Conservation (phyloP, 345 rosid genomes). For the Triadica sebifera region DNA sequence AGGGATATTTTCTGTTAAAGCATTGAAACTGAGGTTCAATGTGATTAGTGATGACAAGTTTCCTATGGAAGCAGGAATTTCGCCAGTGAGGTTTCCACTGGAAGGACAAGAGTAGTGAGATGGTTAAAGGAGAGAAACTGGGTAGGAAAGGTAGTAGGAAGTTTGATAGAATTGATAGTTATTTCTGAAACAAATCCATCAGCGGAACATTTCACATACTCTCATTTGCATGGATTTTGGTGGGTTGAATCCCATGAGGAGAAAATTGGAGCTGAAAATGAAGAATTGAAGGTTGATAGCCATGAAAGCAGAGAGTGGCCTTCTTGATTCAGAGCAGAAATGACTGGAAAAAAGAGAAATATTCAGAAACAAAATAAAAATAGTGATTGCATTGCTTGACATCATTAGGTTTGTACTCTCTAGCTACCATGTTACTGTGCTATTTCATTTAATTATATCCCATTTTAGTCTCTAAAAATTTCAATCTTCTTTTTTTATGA, state of each 20-base stretch:
- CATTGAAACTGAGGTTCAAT: slow-evolving; percentile 64
- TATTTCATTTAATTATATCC: slow-evolving; percentile 25
- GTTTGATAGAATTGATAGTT: slow-evolving; percentile 35
- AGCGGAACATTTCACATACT: slow-evolving; percentile 45
- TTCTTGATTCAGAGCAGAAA: slow-evolving; percentile 59
- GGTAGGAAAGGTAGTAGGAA: slow-evolving; percentile 48
- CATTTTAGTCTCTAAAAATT: slow-evolving; percentile 13
- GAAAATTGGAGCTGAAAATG: slow-evolving; percentile 48
- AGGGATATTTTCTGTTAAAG: slow-evolving; percentile 49
- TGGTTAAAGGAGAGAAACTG: slow-evolving; percentile 44
- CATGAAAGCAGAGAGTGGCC: slow-evolving; percentile 68
- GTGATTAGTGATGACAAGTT: slow-evolving; percentile 47
- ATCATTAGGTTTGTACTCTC: slow-evolving; percentile 33
- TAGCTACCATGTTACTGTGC: slow-evolving; percentile 33
- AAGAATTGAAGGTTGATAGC: slow-evolving; percentile 58
- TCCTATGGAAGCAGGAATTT: slow-evolving; percentile 48
- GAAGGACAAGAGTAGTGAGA: slow-evolving; percentile 50
- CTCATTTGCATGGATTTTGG: slow-evolving; percentile 64
- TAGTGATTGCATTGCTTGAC: slow-evolving; percentile 47
- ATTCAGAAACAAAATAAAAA: slow-evolving; percentile 45
- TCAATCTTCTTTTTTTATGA: slow-evolving; percentile 15
- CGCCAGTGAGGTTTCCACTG: slow-evolving; percentile 52
- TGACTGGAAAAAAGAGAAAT: slow-evolving; percentile 42
- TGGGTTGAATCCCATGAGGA: slow-evolving; percentile 61
- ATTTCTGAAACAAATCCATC: slow-evolving; percentile 47